Evolutionary conservation across 108 stramenopile genomes (phyloP).

Genomic region (Aurantiochytrium sp.): DNA sequence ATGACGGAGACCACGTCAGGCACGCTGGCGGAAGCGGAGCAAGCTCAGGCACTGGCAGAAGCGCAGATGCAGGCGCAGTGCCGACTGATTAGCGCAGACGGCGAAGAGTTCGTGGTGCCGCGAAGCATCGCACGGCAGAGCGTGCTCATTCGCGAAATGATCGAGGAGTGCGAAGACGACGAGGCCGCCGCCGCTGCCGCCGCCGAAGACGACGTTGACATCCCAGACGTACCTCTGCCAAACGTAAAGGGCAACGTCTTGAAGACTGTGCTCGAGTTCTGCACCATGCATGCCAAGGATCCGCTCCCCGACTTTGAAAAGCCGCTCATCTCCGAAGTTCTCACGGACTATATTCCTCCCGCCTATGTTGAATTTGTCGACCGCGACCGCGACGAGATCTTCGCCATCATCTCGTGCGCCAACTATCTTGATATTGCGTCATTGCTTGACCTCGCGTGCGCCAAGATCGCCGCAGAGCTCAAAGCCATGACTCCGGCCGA

Average conservation of each 20-base stretch:
- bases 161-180: not conserved
- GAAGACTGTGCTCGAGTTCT: conserved; percentile 94
- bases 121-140: not conserved
- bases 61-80: not conserved
- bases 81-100: not conserved
- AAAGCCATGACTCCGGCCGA: not conserved
- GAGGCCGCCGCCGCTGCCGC: too few species aligned
- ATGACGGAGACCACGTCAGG: too few species aligned
- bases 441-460: conserved; percentile 91
- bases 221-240: conserved; percentile 84
- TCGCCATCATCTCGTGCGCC: conserved; percentile 78
- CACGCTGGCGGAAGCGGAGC: too few species aligned
- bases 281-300: conserved; percentile 62
- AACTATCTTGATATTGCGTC: conserved; percentile 63
- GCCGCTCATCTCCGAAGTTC: conserved; percentile 82
- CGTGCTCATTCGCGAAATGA: not conserved
- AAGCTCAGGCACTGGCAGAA: too few species aligned
- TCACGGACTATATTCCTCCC: conserved; percentile 95
- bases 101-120: not conserved
- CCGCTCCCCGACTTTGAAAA: conserved; percentile 99
- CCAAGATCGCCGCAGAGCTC: conserved; percentile 73
- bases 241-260: conserved; percentile 92
- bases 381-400: conserved; percentile 87
- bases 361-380: conserved; percentile 98
- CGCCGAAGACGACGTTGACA: not conserved